phyloP scores from a whole-genome alignment of 2,329 filamentous ascomycete genomes.

The Acrodontium crateriforme region DNA sequence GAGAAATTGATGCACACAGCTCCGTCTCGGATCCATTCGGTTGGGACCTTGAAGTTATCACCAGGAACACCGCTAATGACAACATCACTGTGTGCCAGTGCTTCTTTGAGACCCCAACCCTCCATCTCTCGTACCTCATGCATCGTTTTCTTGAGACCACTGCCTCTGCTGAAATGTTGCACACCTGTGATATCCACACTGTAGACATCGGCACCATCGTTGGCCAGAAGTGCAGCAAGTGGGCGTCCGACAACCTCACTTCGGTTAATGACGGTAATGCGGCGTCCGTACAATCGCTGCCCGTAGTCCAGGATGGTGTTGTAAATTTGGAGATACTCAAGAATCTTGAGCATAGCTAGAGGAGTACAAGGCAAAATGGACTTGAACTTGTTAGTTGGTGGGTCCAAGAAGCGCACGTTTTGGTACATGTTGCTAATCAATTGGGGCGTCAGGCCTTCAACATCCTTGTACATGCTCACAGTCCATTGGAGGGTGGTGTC shows the following conservation, averaged over 20 bases:
- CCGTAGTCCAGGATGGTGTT: slow-evolving; percentile 87
- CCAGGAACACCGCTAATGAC: slow-evolving; percentile 86
- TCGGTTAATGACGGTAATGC: slow-evolving; percentile 90
- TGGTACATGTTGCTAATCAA: slow-evolving; percentile 99
- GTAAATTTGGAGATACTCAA: slow-evolving; percentile 92
- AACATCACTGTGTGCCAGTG: slow-evolving; percentile 78
- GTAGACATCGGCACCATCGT: slow-evolving; percentile 91
- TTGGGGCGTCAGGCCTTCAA: slow-evolving; percentile 84
- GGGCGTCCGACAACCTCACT: slow-evolving; percentile 92
- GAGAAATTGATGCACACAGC: slow-evolving; percentile 99
- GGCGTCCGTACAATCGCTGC: slow-evolving; percentile 84
- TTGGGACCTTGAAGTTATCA: slow-evolving; percentile 80
- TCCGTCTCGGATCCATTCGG: slow-evolving; percentile 68
- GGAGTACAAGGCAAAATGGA: slow-evolving; percentile 92
- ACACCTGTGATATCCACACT: slow-evolving; percentile 86
- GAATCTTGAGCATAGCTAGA: slow-evolving; percentile 88
- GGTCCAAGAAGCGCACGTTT: slow-evolving; percentile 88
- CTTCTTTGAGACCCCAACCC: slow-evolving; percentile 65
- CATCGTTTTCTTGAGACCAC: slow-evolving; percentile 69
- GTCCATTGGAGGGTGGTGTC: slow-evolving; percentile 95
- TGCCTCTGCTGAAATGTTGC: slow-evolving; percentile 80
- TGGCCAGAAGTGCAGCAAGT: slow-evolving; percentile 81
- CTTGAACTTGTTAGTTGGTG: slow-evolving; percentile 63
- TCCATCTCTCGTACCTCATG: slow-evolving; percentile 80
- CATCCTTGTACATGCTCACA: slow-evolving; percentile 78